Conservation (phyloP, 345 rosid genomes). For the Tarenaya hassleriana region DNA sequence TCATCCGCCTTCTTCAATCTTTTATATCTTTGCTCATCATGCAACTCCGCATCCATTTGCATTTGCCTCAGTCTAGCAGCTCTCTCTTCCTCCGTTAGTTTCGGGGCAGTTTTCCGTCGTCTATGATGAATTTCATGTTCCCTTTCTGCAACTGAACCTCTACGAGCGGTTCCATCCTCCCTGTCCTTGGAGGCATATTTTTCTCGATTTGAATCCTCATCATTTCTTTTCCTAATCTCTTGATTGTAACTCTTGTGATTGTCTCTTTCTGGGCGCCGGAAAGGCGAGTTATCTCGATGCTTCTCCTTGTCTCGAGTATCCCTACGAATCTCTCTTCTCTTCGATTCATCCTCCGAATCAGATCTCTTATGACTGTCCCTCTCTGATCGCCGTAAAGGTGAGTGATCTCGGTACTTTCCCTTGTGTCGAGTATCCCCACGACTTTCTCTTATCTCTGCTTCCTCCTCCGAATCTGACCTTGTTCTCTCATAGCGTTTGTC, state of each 20-base stretch:
- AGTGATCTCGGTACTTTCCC: conserved; percentile 26
- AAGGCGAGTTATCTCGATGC: conserved; percentile 31
- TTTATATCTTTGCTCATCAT: conserved; percentile 92
- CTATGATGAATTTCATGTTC: conserved; percentile 36
- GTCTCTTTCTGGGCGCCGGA: conserved; percentile 2
- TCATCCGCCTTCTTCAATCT: conserved; percentile 82
- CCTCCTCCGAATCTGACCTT: conserved; percentile 36
- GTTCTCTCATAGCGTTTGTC: conserved; percentile 28
- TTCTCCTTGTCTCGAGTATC: conserved; percentile 27
- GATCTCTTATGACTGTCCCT: conserved; percentile 17
- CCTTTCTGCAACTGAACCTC: background rate
- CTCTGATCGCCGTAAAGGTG: conserved; percentile 16
- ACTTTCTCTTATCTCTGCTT: conserved; percentile 32
- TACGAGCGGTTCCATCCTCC: conserved; percentile 15
- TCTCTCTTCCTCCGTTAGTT: conserved; percentile 80
- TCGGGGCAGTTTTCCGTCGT: conserved; percentile 37
- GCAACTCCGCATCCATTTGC: conserved; percentile 84
- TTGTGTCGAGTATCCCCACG: conserved; percentile 20
- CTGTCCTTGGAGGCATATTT: conserved; percentile 27
- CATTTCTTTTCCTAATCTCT: conserved; percentile 29
- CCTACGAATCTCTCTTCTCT: conserved; percentile 21
- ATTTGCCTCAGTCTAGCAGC: conserved; percentile 71
- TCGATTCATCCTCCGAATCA: conserved; percentile 18
- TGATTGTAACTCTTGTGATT: conserved; percentile 24
- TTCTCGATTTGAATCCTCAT: conserved; percentile 32